Percentiles rank a stretch among this genome's conserved stretches.
Conservation (phyloP, 768 basidiomycete species). For the Trametes coccinea region DNA sequence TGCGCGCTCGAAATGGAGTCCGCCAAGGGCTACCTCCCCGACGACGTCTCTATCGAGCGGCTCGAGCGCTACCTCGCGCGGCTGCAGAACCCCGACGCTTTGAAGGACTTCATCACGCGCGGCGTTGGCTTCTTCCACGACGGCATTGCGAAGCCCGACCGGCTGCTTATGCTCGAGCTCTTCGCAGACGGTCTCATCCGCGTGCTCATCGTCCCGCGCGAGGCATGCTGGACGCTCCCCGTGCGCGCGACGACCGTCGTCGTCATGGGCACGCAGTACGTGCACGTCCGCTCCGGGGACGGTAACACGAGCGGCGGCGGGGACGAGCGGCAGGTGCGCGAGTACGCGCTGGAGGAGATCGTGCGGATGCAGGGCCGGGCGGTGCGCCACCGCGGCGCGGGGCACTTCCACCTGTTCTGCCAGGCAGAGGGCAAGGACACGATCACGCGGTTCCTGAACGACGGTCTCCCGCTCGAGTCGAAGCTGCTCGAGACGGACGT, state of each 20-base stretch:
- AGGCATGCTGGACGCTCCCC: constrained; percentile 88
- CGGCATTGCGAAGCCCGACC: constrained; percentile 68
- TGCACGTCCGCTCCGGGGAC: constrained; percentile 47
- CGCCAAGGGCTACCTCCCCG: constrained; percentile 65
- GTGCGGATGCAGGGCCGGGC: constrained; percentile 92
- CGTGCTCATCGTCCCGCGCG: constrained; percentile 79
- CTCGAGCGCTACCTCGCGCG: constrained; percentile 60
- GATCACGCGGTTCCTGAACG: constrained; percentile 79
- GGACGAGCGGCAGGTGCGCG: constrained; percentile 66
- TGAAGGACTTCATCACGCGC: constrained; percentile 74
- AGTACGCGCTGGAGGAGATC: constrained; percentile 81
- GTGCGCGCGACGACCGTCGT: constrained; percentile 80
- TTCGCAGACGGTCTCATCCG: constrained; percentile 79
- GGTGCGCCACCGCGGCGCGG: constrained; percentile 51
- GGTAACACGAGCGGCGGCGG: background rate
- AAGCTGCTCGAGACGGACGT: constrained; percentile 53
- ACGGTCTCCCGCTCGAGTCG: constrained; percentile 91
- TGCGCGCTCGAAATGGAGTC: constrained; percentile 75
- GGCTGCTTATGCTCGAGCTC: constrained; percentile 72
- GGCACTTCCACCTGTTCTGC: constrained; percentile 85
- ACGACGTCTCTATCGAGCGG: constrained; percentile 47
- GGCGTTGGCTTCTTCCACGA: constrained; percentile 88
- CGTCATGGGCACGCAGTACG: constrained; percentile 91
- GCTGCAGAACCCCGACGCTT: constrained; percentile 54
- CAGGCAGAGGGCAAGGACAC: constrained; percentile 83